Base-by-base conservation (phyloP, 2,329 filamentous ascomycete species). In the Fragosphaeria purpurea region DNA sequence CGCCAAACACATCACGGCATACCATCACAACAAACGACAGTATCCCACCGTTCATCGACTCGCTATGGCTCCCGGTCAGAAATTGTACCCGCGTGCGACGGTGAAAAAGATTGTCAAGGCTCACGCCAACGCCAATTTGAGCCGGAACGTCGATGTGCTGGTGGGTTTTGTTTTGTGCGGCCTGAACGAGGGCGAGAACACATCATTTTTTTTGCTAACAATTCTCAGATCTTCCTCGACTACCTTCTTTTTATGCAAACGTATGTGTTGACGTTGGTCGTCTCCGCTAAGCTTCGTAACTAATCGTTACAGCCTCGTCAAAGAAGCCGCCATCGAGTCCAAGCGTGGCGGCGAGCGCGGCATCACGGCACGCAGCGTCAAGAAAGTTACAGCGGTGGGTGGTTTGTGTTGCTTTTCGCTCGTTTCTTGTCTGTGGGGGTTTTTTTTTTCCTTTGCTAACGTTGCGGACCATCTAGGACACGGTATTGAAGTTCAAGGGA, bases 61-160 rank as follows among this genome's bases (percentile, higher is more conserved):
- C 22, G 34, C 40, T 8, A 84, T 82, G 76, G 80, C 77, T 47
- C 70, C 77, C 10, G 74, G 80, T 30, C 82, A 84, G 62, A 91
- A 88, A 59, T 73, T 87, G 11, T 95, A 95, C 61, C 89, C 89
- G 9, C 83, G 89, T 55, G 82, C 80, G 13, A 93, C 87, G 0
- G 75, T 95, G 59, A 93, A 89, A 67, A 90, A 89, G 67, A 91
- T 94, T 53, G 76, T 94, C 61, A 95, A 95, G 69, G 88, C 88
- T 13, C 88, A 95, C 66, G 85, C 88, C 7, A 85, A 86, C 56
- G 82, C 83, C 63, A 85, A 78, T 56, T 67, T 95, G 56, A 88
- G 83, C 71, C 93, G 88, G 67, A 90, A 93, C 66, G 85, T 83
- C 34, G 90, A 95, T 67, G 82, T 94, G 52, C 73, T 91, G 69